Base-by-base conservation (phyloP, 768 basidiomycete genomes). In the Podaxis sp. region DNA sequence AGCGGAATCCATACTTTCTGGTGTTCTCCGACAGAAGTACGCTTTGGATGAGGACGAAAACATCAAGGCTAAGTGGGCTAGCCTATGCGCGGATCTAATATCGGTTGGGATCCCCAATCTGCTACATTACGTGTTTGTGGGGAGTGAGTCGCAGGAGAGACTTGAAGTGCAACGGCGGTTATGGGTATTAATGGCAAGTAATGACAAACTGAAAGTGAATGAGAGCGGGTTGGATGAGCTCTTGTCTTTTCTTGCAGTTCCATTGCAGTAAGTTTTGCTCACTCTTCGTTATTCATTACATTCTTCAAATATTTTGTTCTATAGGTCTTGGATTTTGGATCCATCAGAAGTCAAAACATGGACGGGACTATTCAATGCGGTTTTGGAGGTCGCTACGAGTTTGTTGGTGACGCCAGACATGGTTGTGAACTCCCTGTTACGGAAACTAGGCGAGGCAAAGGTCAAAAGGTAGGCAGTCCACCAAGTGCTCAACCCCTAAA, bases 61-160 rank as follows among this genome's bases (percentile, higher is more conserved):
- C 18, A 72, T 87, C 11, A 74, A 71, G 62, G 60, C 53, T 14
- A 63, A 68, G 3, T 89, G 87, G 87, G 74, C 74, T 32, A 64
- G 68, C 32, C 65, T 88, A 13, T 86, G 83, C 61, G 71, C 73
- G 7, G 74, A 77, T 56, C 72, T 88, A 18, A 71, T 86, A 36
- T 72, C 74, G 1, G 64, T 72, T 1, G 78, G 76, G 25, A 66
- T 78, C 11, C 77, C 79, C 18, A 71, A 73, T 0, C 65, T 82
- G 46, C 62, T 83, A 40, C 68, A 73, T 36, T 68, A 74, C 28
- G 53, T 79, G 28, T 71, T 68, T 27, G 65, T 65, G 16, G 66
- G 65, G 18, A 68, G 66, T n/a, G 71, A 72, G 51, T 63, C 62
- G 53, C 66, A 64, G 27, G 68, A 64, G 23, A 68, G 66, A 16